A percentile compares a stretch with the other conserved stretches of the same genome.
phyloP scores from a whole-genome alignment of 768 basidiomycete genomes.

The Pleurotus sapidus region DNA sequence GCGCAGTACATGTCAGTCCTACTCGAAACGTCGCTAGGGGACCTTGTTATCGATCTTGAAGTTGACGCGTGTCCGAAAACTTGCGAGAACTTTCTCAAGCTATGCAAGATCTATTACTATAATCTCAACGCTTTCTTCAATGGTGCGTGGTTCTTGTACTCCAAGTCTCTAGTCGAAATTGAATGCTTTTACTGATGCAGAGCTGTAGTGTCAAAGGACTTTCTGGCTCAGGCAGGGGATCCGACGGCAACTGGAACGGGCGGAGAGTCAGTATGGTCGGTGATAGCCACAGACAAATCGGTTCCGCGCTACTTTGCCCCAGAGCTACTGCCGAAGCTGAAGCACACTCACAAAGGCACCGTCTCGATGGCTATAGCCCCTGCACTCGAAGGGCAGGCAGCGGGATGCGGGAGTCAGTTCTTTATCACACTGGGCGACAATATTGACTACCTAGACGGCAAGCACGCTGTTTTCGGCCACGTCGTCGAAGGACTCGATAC shows the following conservation, averaged over 20 bases:
- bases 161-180: neutral
- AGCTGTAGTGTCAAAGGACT: slow-evolving; percentile 89
- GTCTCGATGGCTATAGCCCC: slow-evolving; percentile 98
- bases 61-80: slow-evolving; percentile 87
- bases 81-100: slow-evolving; percentile 94
- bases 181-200: neutral
- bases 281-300: slow-evolving; percentile 38
- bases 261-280: slow-evolving; percentile 87
- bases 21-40: slow-evolving; percentile 95
- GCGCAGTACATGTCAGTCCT: slow-evolving; percentile 78
- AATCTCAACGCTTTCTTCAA: slow-evolving; percentile 98
- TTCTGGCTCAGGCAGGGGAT: slow-evolving; percentile 95
- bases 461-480: slow-evolving; percentile 91
- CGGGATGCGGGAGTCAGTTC: slow-evolving; percentile 94
- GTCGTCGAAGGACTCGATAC: slow-evolving; percentile 95
- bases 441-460: slow-evolving; percentile 93
- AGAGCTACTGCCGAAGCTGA: slow-evolving; percentile 75
- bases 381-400: slow-evolving; percentile 57
- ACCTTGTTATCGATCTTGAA: slow-evolving; percentile 95
- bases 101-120: slow-evolving; percentile 97
- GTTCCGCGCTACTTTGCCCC: slow-evolving; percentile 85
- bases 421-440: slow-evolving; percentile 90
- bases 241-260: slow-evolving; percentile 94
- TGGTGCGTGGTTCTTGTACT: slow-evolving; percentile 47
- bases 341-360: slow-evolving; percentile 82